A percentile compares a stretch with the other conserved stretches of the same genome.
Evolutionary conservation across 176 grass and related monocot species (phyloP).

Genomic region (Eleusine indica): DNA sequence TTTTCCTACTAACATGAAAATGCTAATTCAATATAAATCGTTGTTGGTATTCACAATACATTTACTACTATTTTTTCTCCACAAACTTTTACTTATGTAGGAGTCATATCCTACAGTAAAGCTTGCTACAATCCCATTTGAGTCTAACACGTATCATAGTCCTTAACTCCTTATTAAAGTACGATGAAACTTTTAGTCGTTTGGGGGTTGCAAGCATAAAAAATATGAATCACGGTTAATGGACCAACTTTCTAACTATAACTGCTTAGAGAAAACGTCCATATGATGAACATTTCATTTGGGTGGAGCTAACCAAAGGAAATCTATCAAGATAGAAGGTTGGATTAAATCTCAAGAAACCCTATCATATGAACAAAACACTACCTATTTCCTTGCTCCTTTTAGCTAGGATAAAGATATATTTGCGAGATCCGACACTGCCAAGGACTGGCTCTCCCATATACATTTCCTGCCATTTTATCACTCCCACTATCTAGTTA

Average conservation of each 20-base stretch:
- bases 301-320: neutral
- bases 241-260: neutral
- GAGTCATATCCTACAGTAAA: neutral
- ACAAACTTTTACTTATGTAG: neutral
- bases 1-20: neutral
- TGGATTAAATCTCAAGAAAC: neutral
- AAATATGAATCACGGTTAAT: neutral
- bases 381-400: neutral
- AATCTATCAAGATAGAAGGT: neutral
- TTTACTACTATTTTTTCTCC: neutral
- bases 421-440: neutral
- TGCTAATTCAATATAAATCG: neutral
- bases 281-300: neutral
- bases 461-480: neutral
- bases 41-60: neutral
- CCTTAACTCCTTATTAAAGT: neutral
- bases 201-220: conserved; percentile 6
- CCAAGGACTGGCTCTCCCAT: neutral
- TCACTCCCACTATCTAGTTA: neutral
- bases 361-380: neutral
- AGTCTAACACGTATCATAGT: neutral
- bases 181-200: neutral
- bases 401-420: neutral
- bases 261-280: neutral
- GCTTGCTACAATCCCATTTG: neutral